phyloP scores from a whole-genome alignment of 2,329 filamentous ascomycete species.

The Aureobasidium sp. region DNA sequence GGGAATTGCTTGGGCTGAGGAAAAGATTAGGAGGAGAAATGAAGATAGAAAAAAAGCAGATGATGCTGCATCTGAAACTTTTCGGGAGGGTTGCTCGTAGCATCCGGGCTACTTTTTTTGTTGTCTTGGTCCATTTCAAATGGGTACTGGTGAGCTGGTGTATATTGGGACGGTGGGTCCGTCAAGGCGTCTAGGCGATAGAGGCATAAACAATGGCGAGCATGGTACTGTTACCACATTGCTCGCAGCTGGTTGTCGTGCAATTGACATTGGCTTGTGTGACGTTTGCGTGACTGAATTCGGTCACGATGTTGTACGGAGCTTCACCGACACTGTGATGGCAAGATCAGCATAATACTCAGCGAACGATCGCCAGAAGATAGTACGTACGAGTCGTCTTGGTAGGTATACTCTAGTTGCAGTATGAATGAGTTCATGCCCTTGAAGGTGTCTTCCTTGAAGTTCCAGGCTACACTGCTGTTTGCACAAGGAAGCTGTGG shows the following conservation, averaged over 20 bases:
- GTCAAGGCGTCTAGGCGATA: background rate
- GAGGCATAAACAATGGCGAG: background rate
- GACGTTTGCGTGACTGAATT: conserved; percentile 10
- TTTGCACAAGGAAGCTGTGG: conserved; percentile 13
- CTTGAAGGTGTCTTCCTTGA: conserved; percentile 13
- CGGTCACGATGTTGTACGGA: conserved; percentile 10
- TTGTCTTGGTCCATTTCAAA: background rate
- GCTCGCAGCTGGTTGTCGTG: background rate
- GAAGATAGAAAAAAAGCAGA: background rate
- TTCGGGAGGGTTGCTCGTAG: background rate
- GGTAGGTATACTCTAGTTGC: conserved; percentile 15
- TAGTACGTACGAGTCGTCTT: background rate
- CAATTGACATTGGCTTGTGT: background rate
- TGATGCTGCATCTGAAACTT: background rate
- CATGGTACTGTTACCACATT: background rate
- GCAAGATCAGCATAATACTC: background rate
- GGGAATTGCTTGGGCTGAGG: no score
- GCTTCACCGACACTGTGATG: background rate
- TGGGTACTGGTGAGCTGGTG: no score
- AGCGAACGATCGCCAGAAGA: background rate
- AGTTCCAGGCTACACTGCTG: conserved; percentile 17
- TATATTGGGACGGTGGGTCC: no score
- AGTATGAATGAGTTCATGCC: conserved; percentile 11
- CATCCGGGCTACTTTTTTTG: background rate
- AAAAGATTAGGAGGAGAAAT: no score